Percentiles rank a stretch among this genome's conserved stretches.
Evolutionary conservation across 208 protist species (phyloP).

Genomic region (Wallacemonas rigidus): DNA sequence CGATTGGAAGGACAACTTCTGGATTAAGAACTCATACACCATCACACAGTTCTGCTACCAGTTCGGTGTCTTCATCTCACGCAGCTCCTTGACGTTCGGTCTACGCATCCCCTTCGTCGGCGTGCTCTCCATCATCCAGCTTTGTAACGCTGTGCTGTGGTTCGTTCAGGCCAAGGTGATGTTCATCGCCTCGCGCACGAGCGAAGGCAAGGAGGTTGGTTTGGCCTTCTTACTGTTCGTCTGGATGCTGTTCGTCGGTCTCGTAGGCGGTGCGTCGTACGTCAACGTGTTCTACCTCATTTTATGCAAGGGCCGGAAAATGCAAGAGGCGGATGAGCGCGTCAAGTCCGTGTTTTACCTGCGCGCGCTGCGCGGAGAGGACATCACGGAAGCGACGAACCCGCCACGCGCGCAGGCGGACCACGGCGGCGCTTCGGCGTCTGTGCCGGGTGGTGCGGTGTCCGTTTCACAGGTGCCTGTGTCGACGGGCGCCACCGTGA

Average conservation of each 20-base stretch:
- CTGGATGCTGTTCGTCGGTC: slow-evolving; percentile 91
- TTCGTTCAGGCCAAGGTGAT: slow-evolving; percentile 76
- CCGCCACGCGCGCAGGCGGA: not conserved
- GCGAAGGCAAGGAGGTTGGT: slow-evolving; percentile 36
- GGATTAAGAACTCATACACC: slow-evolving; percentile 73
- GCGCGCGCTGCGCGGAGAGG: not conserved
- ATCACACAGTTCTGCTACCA: slow-evolving; percentile 93
- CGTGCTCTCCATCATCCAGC: slow-evolving; percentile 84
- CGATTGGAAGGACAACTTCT: slow-evolving; percentile 51
- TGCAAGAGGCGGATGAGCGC: slow-evolving; percentile 41
- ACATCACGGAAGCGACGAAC: not conserved
- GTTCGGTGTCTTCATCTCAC: slow-evolving; percentile 87
- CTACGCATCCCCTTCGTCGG: slow-evolving; percentile 82
- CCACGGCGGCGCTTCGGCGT: not conserved
- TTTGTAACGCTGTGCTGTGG: slow-evolving; percentile 86
- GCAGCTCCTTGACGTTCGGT: slow-evolving; percentile 74
- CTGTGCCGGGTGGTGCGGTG: not conserved
- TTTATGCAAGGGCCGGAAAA: slow-evolving; percentile 36
- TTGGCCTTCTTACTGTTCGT: slow-evolving; percentile 77
- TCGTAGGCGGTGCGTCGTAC: slow-evolving; percentile 90
- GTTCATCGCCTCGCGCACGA: slow-evolving; percentile 53
- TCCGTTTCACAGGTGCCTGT: not conserved
- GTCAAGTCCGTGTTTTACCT: not conserved
- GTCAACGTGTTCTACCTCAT: slow-evolving; percentile 93
- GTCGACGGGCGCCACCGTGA: not conserved